Conservation (phyloP, 73 alveolate species). For the Paraurostyla sp. region DNA sequence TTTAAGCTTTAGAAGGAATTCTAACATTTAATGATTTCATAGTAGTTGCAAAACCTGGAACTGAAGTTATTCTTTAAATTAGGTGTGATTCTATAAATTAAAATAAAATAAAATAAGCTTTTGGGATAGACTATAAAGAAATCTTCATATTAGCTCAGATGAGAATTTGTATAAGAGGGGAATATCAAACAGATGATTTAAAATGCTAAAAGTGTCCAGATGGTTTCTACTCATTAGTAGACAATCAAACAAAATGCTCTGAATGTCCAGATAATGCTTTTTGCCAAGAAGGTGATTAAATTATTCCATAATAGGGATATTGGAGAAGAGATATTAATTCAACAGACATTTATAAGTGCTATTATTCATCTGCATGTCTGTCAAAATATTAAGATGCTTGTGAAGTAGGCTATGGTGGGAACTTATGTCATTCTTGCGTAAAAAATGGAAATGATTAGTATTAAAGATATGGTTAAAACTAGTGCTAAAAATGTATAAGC, state of each 20-base stretch:
- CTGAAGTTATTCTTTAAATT: background rate
- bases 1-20: background rate
- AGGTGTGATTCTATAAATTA: background rate
- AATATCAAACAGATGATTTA: slow-evolving; percentile 5
- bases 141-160: slow-evolving; percentile 2
- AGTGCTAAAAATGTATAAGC: slow-evolving; percentile 70
- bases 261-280: slow-evolving; percentile 67
- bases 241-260: slow-evolving; percentile 24
- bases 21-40: slow-evolving; percentile 48
- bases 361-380: slow-evolving; percentile 56
- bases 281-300: slow-evolving; percentile 61
- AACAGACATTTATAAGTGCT: slow-evolving; percentile 49
- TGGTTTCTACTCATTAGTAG: slow-evolving; percentile 52
- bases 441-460: slow-evolving; percentile 18
- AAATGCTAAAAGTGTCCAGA: slow-evolving; percentile 63
- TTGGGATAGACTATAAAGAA: background rate
- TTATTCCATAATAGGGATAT: slow-evolving; percentile 53
- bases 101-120: background rate
- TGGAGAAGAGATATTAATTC: slow-evolving; percentile 67
- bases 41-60: slow-evolving; percentile 31
- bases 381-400: slow-evolving; percentile 56
- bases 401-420: slow-evolving; percentile 71
- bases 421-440: slow-evolving; percentile 73
- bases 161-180: slow-evolving; percentile 73
- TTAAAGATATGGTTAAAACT: slow-evolving; percentile 15